Evolutionary conservation across 1,284 basidiomycete species (phyloP), one percentile per base, ranked within the genome.

Genomic region (Boletus sp.): DNA sequence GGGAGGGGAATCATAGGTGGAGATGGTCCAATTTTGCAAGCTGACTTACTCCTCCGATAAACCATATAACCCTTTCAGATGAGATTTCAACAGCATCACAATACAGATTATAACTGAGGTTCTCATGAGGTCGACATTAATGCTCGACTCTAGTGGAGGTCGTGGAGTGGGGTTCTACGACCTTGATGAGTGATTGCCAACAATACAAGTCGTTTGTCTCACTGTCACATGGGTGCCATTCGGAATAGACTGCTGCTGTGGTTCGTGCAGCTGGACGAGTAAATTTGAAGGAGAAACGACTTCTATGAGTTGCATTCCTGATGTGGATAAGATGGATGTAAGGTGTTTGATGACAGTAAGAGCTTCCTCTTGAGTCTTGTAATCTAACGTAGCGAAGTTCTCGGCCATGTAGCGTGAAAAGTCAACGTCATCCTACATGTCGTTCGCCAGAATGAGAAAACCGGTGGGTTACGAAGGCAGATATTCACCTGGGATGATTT

Each of bases 291-390:
- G 87, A 2, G 84, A 84, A 12, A 88, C 59, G 10, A 73, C 65
- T 59, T 85, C 79, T 42, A 88, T 71, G 13, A 95, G 69, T 57
- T 94, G 91, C 72, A 87, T 83, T 19, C 93, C 94, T 3, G 84
- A 80, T 0, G 88, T 90, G 0, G 93, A 94, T 32, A 98, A 72
- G 9, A 91, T 77, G 10, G 77, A 75, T 4, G 89, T 94, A 40
- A 97, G 76, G 45, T 81, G 79, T 55, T 87, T 87, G 58, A 97
- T 80, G 16, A 98, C 83, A 0, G 85, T 81, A 49, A 98, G 73
- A 4, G 88, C 83, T 70, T 99, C 96, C 65, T 99, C 96, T 60
- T 88, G 84, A 1, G 89, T 88, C 71, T 94, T 96, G 74, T 94
- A 98, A 41, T 97, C 93, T 49, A 99, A 80, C 1, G 84, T 75